These are phyloP conservation scores for Ogataea haglerorum DNA, from an alignment of 805 yeast species.

Conservation along the genomic window DNA sequence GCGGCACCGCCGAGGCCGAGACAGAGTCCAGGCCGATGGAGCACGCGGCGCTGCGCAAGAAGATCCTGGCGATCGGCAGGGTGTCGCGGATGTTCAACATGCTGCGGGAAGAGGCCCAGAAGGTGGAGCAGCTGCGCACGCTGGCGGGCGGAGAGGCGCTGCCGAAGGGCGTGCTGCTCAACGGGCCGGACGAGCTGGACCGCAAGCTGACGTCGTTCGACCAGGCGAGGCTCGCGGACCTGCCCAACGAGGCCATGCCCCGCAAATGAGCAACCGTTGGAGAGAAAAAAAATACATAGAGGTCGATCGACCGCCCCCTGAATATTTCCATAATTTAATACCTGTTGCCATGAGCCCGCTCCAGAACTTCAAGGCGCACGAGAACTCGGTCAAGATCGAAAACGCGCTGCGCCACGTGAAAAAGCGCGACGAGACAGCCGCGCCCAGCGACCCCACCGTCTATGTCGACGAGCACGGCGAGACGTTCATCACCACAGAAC, in stretches of 20 bases:
- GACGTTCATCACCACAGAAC: constrained; percentile 49
- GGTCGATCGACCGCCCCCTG: constrained; percentile 5
- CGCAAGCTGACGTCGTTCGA: constrained; percentile 69
- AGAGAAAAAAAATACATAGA: neutral
- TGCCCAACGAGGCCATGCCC: constrained; percentile 83
- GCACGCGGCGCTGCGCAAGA: constrained; percentile 57
- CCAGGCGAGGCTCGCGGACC: constrained; percentile 77
- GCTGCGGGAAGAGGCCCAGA: constrained; percentile 82
- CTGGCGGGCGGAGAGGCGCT: constrained; percentile 61
- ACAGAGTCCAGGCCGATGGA: constrained; percentile 29
- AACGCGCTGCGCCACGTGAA: constrained; percentile 63
- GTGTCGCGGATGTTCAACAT: constrained; percentile 89
- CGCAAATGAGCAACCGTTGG: neutral
- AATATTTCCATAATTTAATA: neutral
- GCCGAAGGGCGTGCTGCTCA: constrained; percentile 81
- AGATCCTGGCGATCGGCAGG: constrained; percentile 87
- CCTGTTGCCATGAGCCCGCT: constrained; percentile 7
- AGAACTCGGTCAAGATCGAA: constrained; percentile 55
- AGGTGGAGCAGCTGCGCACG: constrained; percentile 73
- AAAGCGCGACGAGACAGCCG: constrained; percentile 33
- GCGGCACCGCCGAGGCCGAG: neutral
- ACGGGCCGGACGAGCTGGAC: constrained; percentile 78
- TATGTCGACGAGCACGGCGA: constrained; percentile 59
- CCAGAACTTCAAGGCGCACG: constrained; percentile 27
- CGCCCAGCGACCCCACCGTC: constrained; percentile 36